Evolutionary conservation across 768 basidiomycete genomes (phyloP).

Genomic region (Leccinum disarticulatum): DNA sequence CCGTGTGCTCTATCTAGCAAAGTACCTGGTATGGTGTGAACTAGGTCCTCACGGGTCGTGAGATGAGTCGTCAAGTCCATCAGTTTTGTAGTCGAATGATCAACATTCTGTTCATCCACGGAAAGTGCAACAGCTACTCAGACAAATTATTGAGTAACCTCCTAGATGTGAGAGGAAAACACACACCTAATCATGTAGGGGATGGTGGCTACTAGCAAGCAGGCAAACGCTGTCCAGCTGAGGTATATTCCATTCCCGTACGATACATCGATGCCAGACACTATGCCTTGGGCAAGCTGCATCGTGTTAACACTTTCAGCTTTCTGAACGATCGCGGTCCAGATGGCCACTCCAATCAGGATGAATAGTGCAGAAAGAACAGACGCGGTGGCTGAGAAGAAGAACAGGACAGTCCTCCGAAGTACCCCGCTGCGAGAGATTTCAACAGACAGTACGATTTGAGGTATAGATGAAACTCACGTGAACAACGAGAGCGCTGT

Average conservation of each 20-base stretch:
- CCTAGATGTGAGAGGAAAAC: background rate
- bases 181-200: conserved; percentile 79
- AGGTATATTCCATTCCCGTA: conserved; percentile 63
- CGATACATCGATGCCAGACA: conserved; percentile 64
- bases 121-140: conserved; percentile 74
- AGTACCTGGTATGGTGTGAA: conserved; percentile 7
- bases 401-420: conserved; percentile 64
- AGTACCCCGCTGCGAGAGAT: conserved; percentile 54
- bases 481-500: conserved; percentile 63
- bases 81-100: conserved; percentile 21
- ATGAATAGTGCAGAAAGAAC: conserved; percentile 59
- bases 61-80: conserved; percentile 20
- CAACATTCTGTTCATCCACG: conserved; percentile 51
- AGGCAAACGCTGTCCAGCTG: conserved; percentile 74
- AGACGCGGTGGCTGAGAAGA: conserved; percentile 64
- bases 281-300: conserved; percentile 40
- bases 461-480: conserved; percentile 42
- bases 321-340: conserved; percentile 75
- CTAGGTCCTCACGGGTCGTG: conserved; percentile 4
- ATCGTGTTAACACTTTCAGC: conserved; percentile 56
- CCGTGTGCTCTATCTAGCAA: conserved; percentile 10
- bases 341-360: conserved; percentile 69
- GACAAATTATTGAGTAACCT: conserved; percentile 1
- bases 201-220: conserved; percentile 59
- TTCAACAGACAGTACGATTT: conserved; percentile 3